Evolutionary conservation across 2,329 filamentous ascomycete genomes (phyloP).

Genomic region (Fusarium coffeatum): DNA sequence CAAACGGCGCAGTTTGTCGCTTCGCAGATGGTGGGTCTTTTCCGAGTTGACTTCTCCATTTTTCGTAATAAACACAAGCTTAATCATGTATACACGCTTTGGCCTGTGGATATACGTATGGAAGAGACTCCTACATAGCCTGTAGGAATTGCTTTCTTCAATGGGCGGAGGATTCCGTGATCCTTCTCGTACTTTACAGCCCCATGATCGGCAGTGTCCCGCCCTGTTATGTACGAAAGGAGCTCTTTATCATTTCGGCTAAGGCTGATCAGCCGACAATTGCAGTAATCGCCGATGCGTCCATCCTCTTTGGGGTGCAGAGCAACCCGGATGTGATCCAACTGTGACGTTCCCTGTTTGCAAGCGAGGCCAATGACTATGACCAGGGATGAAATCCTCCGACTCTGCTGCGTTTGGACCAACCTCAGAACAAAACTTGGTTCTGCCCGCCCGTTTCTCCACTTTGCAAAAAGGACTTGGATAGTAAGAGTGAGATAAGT

Average conservation of each 20-base stretch:
- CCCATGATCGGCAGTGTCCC: not conserved
- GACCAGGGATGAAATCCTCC: not conserved
- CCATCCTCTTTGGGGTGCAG: not conserved
- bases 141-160: not conserved
- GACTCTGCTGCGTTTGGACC: not conserved
- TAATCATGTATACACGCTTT: not conserved
- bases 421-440: not conserved
- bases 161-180: not conserved
- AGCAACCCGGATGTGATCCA: not conserved
- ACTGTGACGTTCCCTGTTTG: too few species aligned
- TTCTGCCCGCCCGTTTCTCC: rapidly evolving
- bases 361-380: not conserved
- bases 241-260: not conserved
- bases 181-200: not conserved
- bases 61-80: not conserved
- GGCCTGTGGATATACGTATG: not conserved
- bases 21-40: not conserved
- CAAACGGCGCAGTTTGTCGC: not conserved
- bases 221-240: not conserved
- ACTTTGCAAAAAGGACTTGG: not conserved
- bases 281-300: rapidly evolving
- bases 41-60: not conserved
- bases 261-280: not conserved
- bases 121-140: not conserved
- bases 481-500: rapidly evolving